phyloP scores from a whole-genome alignment of 306 rosid genomes.

The Canavalia ensiformis region DNA sequence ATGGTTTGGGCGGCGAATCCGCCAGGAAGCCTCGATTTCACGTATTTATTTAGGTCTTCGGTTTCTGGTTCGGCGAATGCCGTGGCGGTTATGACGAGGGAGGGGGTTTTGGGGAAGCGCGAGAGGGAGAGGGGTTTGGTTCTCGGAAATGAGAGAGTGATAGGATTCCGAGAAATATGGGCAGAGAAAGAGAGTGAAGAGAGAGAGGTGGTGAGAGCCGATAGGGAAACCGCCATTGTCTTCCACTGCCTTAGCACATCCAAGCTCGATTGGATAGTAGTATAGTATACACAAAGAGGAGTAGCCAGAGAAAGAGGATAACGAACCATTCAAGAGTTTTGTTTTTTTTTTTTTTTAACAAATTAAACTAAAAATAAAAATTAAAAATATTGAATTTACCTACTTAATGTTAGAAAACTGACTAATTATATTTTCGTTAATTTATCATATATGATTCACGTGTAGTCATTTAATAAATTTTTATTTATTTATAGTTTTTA shows the following conservation, averaged over 20 bases:
- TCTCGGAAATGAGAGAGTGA: constrained; percentile 47
- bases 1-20: constrained; percentile 93
- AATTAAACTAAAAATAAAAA: no score
- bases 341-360: background rate
- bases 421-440: no score
- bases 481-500: no score
- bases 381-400: no score
- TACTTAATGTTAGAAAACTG: no score
- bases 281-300: background rate
- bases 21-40: constrained; percentile 90
- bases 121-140: constrained; percentile 50
- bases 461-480: no score
- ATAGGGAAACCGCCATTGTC: constrained; percentile 68
- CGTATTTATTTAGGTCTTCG: constrained; percentile 66
- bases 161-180: constrained; percentile 63
- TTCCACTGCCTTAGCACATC: background rate
- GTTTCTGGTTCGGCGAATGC: constrained; percentile 69
- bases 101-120: constrained; percentile 39
- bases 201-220: constrained; percentile 66
- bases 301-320: constrained; percentile 44
- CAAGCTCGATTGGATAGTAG: constrained; percentile 21
- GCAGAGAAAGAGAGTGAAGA: constrained; percentile 92
- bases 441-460: no score
- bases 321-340: background rate
- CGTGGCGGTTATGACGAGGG: constrained; percentile 65